Percentiles rank a stretch among this genome's conserved stretches.
These are phyloP conservation scores for Angomonas desouzai DNA, from an alignment of 208 protist species.

Conservation along the genomic window DNA sequence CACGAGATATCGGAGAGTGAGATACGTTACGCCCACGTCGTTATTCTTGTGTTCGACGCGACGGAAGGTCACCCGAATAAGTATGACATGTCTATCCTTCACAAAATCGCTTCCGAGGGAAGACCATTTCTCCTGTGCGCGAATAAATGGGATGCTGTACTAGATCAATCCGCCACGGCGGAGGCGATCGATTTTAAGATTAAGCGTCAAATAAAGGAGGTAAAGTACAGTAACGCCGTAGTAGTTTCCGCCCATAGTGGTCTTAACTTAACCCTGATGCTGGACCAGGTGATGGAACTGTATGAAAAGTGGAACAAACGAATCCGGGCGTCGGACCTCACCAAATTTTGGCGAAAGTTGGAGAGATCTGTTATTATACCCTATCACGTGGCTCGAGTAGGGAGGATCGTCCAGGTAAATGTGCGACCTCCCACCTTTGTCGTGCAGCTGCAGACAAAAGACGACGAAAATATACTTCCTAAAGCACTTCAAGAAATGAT, in stretches of 20 bases:
- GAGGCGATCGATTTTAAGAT: constrained; percentile 93
- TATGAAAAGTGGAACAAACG: constrained; percentile 92
- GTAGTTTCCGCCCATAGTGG: constrained; percentile 85
- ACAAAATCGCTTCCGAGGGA: constrained; percentile 81
- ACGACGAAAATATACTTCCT: constrained; percentile 74
- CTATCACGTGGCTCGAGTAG: constrained; percentile 82
- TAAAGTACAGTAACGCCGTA: constrained; percentile 88
- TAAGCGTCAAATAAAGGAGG: constrained; percentile 85
- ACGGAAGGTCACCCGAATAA: constrained; percentile 90
- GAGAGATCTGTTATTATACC: constrained; percentile 89
- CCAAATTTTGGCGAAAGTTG: constrained; percentile 87
- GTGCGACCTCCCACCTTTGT: constrained; percentile 83
- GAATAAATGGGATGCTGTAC: constrained; percentile 92
- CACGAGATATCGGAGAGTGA: constrained; percentile 74
- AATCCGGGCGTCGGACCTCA: constrained; percentile 74
- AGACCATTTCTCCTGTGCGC: constrained; percentile 84
- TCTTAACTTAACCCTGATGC: constrained; percentile 83
- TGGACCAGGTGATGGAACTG: constrained; percentile 80
- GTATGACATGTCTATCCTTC: constrained; percentile 89
- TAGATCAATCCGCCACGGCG: constrained; percentile 83
- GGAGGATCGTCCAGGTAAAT: constrained; percentile 84
- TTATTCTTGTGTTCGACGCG: constrained; percentile 89
- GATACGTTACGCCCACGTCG: constrained; percentile 84
- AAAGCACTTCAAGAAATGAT: constrained; percentile 85
- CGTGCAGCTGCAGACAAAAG: constrained; percentile 86